Evolutionary conservation across 2,329 filamentous ascomycete genomes (phyloP), one percentile per base, ranked within the genome.

Genomic region (Cyphellophora attinorum): DNA sequence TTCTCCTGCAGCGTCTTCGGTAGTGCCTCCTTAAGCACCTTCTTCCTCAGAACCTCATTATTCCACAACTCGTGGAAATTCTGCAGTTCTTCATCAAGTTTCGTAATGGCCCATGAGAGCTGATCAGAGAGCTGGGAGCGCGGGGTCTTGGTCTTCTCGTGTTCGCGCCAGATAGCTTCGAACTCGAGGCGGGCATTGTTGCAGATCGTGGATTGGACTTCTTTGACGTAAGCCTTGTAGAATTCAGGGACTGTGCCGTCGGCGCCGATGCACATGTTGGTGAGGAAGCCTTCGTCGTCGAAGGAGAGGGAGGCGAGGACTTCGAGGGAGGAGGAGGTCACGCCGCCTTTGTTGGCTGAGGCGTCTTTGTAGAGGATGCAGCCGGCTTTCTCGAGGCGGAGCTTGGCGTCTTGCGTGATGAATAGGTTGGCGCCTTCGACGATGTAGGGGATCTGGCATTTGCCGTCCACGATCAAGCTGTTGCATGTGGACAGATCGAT

Each of bases 361-460:
- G 91, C 91, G 59, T 98, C 91, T 67, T 98, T 98, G 79, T 86
- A 95, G 27, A 98, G 64, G 51, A 96, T 77, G 55, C 85, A 93
- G 40, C 91, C 91, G n/a, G 89, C 88, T 50, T 85, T 81, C 65
- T 98, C 91, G 11, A 98, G 76, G 15, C 86, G 83, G 36, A 96
- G 73, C 68, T 96, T 96, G 51, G 89, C 89, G 52, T 98, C 91
- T 61, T 98, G 91, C 1, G 91, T 95, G 63, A 98, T 93, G 74
- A 98, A 98, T 35, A 98, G 70, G 59, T 96, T 98, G 60, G 91
- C 91, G 34, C 91, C 91, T 64, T 98, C 91, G 29, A 98, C 89
- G 35, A 98, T 91, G 64, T 93, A 98, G 1, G 89, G 88, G 41
- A 98, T 81, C 8, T 73, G 76, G 14, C 74, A 72, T 67, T 93